Conservation (phyloP, 2,329 filamentous ascomycete species). For the Trichophyton schoenleinii region DNA sequence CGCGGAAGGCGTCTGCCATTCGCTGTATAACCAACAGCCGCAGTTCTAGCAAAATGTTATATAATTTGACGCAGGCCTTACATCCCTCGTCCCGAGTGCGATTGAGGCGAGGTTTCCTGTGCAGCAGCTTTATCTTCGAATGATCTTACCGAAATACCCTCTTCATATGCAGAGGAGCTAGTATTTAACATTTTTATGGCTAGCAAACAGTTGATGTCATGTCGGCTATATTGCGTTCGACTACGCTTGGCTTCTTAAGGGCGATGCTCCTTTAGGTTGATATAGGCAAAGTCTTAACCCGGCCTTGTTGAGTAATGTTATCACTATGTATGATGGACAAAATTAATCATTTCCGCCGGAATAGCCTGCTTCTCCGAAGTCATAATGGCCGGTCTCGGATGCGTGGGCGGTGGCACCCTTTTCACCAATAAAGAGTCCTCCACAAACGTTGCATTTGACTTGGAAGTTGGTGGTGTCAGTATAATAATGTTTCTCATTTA, state of each 20-base stretch:
- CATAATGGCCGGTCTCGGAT: constrained; percentile 35
- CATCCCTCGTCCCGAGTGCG: neutral
- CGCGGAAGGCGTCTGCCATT: neutral
- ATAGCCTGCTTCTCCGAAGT: constrained; percentile 37
- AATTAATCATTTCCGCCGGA: neutral
- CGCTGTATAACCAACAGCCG: neutral
- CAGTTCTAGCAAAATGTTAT: neutral
- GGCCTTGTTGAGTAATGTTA: neutral
- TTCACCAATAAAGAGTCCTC: constrained; percentile 33
- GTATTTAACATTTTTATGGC: neutral
- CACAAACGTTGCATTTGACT: constrained; percentile 58
- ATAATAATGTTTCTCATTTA: constrained; percentile 67
- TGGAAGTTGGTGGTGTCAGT: constrained; percentile 75
- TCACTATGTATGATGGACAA: neutral
- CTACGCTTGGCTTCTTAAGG: neutral
- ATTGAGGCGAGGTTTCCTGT: neutral
- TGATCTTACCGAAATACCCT: neutral
- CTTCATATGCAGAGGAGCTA: neutral
- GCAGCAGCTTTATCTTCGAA: neutral
- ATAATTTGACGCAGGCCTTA: neutral
- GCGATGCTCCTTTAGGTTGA: neutral
- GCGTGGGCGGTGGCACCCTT: constrained; percentile 37
- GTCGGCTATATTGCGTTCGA: neutral
- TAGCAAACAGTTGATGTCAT: neutral
- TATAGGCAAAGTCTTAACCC: neutral